These are phyloP conservation scores for Suhomyces kunorum DNA, from an alignment of 1,139 yeast species.

Conservation along the genomic window DNA sequence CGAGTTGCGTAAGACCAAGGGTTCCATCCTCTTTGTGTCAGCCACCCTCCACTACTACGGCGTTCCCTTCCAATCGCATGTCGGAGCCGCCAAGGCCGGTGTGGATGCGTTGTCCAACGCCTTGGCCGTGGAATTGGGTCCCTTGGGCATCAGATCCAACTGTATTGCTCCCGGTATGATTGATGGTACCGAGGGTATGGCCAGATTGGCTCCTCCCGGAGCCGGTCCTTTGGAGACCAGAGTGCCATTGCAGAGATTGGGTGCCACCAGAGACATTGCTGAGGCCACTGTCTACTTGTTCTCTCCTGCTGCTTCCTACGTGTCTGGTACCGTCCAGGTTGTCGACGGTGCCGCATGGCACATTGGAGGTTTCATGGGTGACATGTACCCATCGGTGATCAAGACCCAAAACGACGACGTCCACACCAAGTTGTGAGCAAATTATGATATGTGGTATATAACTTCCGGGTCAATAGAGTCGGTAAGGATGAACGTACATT, in stretches of 20 bases:
- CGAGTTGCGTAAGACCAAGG: slow-evolving; percentile 64
- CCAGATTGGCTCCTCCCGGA: slow-evolving; percentile 50
- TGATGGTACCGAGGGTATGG: slow-evolving; percentile 77
- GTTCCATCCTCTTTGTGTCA: slow-evolving; percentile 73
- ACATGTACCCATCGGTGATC: slow-evolving; percentile 38
- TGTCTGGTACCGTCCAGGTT: slow-evolving; percentile 74
- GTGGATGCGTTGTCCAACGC: slow-evolving; percentile 82
- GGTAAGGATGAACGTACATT: too few species aligned
- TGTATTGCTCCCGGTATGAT: slow-evolving; percentile 89
- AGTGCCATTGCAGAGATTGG: slow-evolving; percentile 78
- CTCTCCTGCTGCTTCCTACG: slow-evolving; percentile 76
- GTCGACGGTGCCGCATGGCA: slow-evolving; percentile 97
- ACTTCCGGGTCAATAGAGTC: too few species aligned
- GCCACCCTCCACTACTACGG: slow-evolving; percentile 90
- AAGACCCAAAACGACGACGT: slow-evolving; percentile 27
- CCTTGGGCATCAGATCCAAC: slow-evolving; percentile 77
- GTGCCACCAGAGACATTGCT: slow-evolving; percentile 79
- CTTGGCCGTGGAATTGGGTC: slow-evolving; percentile 86
- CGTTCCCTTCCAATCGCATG: slow-evolving; percentile 82
- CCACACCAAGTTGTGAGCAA: slow-evolving; percentile 20
- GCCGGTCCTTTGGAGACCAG: slow-evolving; percentile 38
- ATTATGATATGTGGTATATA: not conserved
- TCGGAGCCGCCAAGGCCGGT: slow-evolving; percentile 93
- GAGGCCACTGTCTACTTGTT: slow-evolving; percentile 83
- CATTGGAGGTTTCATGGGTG: slow-evolving; percentile 48